Conservation (phyloP, 2,329 filamentous ascomycete species). For the Colletotrichum plurivorum region DNA sequence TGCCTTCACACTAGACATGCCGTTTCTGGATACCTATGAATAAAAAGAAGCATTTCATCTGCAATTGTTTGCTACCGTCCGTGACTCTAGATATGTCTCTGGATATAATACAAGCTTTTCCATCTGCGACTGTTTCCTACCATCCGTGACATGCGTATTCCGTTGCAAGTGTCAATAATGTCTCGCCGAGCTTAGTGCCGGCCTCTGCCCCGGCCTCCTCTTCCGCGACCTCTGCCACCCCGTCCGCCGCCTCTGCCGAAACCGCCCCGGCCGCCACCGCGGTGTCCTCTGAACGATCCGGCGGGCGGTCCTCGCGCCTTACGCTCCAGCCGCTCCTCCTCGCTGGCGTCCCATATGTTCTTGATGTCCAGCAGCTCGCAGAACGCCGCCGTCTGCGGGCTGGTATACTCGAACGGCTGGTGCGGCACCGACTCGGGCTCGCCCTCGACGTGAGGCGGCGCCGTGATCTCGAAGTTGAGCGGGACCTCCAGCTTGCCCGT, state of each 20-base stretch:
- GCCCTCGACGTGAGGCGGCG: conserved; percentile 75
- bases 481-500: conserved; percentile 77
- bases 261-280: conserved; percentile 51
- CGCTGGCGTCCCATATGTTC: conserved; percentile 81
- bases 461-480: conserved; percentile 82
- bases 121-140: not conserved
- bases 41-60: not conserved
- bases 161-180: not conserved
- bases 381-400: conserved; percentile 86
- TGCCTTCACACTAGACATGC: conserved; percentile 24
- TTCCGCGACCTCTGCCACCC: conserved; percentile 53
- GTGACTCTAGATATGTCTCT: not conserved
- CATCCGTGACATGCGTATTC: not conserved
- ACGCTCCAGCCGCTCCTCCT: conserved; percentile 76
- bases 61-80: not conserved
- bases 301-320: conserved; percentile 70
- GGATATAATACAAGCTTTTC: not conserved
- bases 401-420: conserved; percentile 86
- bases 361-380: conserved; percentile 83
- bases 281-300: conserved; percentile 48
- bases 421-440: conserved; percentile 70
- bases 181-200: conserved; percentile 8
- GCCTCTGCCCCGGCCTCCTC: conserved; percentile 52
- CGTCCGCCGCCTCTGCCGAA: conserved; percentile 52
- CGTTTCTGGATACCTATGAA: not conserved